A percentile compares a stretch with the other conserved stretches of the same genome.
Evolutionary conservation across 257 asterid genomes (phyloP).

Genomic region (Avicennia marina): DNA sequence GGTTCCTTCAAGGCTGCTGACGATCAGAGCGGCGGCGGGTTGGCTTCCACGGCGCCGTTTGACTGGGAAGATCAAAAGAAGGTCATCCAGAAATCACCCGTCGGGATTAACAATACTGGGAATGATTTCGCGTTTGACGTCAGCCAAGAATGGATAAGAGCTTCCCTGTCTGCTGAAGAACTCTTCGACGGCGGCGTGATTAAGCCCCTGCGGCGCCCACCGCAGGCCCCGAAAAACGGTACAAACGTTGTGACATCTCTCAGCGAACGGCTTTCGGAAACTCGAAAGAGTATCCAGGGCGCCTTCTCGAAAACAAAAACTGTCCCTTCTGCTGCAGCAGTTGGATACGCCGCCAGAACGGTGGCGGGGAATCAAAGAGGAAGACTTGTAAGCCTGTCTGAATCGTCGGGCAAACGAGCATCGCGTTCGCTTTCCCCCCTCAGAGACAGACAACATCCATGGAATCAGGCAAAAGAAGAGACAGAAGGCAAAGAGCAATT

Average conservation of each 20-base stretch:
- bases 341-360: neutral
- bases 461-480: slow-evolving; percentile 42
- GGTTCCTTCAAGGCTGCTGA: slow-evolving; percentile 18
- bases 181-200: slow-evolving; percentile 73
- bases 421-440: slow-evolving; percentile 60
- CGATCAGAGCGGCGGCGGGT: neutral
- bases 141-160: slow-evolving; percentile 26
- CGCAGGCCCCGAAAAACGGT: no score
- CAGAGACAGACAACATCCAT: slow-evolving; percentile 27
- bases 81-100: slow-evolving; percentile 21
- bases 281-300: slow-evolving; percentile 16
- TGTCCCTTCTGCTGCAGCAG: slow-evolving; percentile 8
- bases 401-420: no score
- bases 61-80: slow-evolving; percentile 39
- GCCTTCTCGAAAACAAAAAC: slow-evolving; percentile 17
- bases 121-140: slow-evolving; percentile 60
- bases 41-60: slow-evolving; percentile 21
- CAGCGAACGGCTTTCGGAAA: slow-evolving; percentile 4
- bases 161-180: slow-evolving; percentile 60
- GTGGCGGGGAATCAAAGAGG: slow-evolving; percentile 30
- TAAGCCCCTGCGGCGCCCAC: slow-evolving; percentile 40
- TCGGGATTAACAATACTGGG: neutral
- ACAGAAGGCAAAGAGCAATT: neutral
- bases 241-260: neutral
- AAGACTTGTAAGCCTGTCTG: slow-evolving; percentile 10